Base-by-base conservation (phyloP, 2,329 filamentous ascomycete species). In the Cladophialophora chaetospira region DNA sequence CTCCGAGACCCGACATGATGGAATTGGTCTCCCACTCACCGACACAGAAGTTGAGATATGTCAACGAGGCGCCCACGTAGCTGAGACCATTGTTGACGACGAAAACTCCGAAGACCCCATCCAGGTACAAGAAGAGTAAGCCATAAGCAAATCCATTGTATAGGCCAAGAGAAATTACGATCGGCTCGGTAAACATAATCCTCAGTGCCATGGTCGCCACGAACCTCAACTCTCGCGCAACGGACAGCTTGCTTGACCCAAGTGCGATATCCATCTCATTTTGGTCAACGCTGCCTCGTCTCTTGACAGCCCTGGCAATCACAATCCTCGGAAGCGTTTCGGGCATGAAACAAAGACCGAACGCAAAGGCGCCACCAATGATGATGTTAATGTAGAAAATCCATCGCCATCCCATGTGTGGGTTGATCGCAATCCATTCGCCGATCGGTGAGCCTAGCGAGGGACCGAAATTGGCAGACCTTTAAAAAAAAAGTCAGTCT, bases 61-160 rank as follows among this genome's bases (percentile, higher is more conserved):
- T 75, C 38, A 76, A 65, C 45, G 73, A 70, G n/a, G 72, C 72
- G 5, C 58, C 62, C 53, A 76, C 70, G 58, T 69, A 70, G 11
- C 72, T 72, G 42, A 76, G 68, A 23, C 59, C 59, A 47, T 76
- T 76, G 58, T 75, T 72, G 59, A 73, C 62, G n/a, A 71, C 69
- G 59, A 77, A 73, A 44, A 78, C 71, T 58, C 76, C 69, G 58
- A 74, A 74, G 19, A 76, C 72, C 3, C 74, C 73, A 51, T 76
- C 74, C 10, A 77, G 65, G 59, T 75, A 76, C 23, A 76, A 61
- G 63, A 74, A 76, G 8, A 76, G 65, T 10, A 76, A 63, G 5
- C 73, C 74, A 53, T 76, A 76, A 2, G 73, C 71, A 50, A 75
- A 75, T 5, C 73, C 73, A 46, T 76, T 76, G 62, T 75, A 75